phyloP scores from a whole-genome alignment of 2,329 filamentous ascomycete species.

The Pseudogymnoascus sp. region DNA sequence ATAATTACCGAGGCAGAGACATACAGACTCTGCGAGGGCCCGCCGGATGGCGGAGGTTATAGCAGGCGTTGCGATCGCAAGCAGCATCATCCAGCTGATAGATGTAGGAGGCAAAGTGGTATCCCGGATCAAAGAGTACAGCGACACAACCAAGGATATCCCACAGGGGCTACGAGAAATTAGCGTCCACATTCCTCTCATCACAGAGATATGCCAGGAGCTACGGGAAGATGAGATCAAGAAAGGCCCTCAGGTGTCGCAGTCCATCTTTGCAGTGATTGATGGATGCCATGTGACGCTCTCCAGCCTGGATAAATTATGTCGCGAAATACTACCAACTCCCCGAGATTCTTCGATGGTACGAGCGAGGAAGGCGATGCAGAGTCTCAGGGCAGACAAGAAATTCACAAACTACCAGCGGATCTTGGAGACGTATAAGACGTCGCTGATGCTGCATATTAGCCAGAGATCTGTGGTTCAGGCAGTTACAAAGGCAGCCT shows the following conservation, averaged over 20 bases:
- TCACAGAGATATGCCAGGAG: neutral
- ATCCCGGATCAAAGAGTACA: neutral
- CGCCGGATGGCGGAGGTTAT: neutral
- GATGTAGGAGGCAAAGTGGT: neutral
- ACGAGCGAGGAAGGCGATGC: neutral
- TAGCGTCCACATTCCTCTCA: neutral
- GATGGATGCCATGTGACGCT: neutral
- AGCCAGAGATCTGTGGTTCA: neutral
- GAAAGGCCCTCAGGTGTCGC: neutral
- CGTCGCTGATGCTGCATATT: neutral
- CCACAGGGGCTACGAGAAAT: neutral
- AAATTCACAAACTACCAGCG: neutral
- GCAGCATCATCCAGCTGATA: neutral
- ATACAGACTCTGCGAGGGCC: neutral
- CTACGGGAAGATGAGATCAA: neutral
- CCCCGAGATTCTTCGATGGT: neutral
- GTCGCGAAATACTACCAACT: neutral
- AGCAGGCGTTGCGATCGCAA: neutral
- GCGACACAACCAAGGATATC: neutral
- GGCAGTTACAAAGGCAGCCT: neutral
- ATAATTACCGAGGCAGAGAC: neutral
- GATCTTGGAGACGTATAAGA: neutral
- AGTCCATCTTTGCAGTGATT: neutral
- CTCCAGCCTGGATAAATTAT: neutral
- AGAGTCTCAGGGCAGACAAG: neutral